phyloP scores from a whole-genome alignment of 257 asterid genomes.

The Gentiana macrophylla region DNA sequence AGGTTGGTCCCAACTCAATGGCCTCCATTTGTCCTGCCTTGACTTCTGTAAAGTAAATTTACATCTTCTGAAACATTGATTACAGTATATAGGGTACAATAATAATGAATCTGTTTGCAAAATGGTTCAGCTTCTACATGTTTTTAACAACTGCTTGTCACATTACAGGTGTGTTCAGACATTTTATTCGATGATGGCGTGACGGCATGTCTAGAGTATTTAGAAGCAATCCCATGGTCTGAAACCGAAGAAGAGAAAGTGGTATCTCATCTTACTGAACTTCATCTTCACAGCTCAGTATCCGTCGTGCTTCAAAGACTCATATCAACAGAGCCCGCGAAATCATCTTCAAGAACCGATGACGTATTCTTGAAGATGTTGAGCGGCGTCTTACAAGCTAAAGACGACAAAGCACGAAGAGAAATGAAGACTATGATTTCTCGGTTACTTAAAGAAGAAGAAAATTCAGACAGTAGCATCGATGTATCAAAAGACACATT shows the following conservation, averaged over 20 bases:
- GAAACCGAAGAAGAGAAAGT: constrained; percentile 70
- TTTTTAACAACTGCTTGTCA: not conserved
- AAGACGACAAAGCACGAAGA: constrained; percentile 68
- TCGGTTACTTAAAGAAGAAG: constrained; percentile 53
- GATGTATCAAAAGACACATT: constrained; percentile 55
- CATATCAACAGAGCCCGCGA: constrained; percentile 19
- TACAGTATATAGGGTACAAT: too few relatives aligned
- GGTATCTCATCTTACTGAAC: constrained; percentile 44
- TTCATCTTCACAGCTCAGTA: constrained; percentile 32
- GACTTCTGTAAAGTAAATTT: too few relatives aligned
- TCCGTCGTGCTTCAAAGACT: constrained; percentile 66
- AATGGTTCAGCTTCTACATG: not conserved
- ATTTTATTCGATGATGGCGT: constrained; percentile 67
- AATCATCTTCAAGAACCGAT: constrained; percentile 39
- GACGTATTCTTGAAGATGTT: constrained; percentile 57
- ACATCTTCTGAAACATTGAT: too few relatives aligned
- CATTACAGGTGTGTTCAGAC: constrained; percentile 61
- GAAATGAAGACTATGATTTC: constrained; percentile 61
- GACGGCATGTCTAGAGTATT: constrained; percentile 61
- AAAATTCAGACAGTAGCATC: constrained; percentile 15
- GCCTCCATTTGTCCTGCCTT: too few relatives aligned
- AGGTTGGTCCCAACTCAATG: too few relatives aligned
- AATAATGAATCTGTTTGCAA: too few relatives aligned
- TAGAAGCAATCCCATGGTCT: constrained; percentile 89
- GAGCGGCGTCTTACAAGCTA: constrained; percentile 59